Conservation (phyloP, 768 basidiomycete genomes). For the Albatrellus ellisii region DNA sequence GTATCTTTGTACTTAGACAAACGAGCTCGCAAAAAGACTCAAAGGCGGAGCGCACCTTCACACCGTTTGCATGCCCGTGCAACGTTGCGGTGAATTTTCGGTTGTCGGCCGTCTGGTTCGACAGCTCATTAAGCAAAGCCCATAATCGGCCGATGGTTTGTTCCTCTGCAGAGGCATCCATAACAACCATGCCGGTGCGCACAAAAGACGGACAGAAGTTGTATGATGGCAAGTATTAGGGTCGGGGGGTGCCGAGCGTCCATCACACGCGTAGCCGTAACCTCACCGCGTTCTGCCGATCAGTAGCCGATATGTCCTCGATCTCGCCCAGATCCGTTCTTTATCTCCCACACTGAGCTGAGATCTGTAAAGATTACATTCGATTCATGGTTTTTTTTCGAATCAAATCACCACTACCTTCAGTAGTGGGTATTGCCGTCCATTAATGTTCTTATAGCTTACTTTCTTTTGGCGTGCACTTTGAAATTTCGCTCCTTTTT, state of each 20-base stretch:
- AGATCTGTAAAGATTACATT: too few relatives aligned
- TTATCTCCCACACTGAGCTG: too few relatives aligned
- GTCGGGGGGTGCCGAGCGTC: background rate
- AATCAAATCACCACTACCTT: too few relatives aligned
- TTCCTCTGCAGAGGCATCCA: conserved; percentile 39
- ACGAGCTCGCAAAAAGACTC: background rate
- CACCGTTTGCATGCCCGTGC: conserved; percentile 56
- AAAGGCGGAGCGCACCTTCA: conserved; percentile 49
- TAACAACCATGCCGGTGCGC: conserved; percentile 32
- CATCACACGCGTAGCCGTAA: too few relatives aligned
- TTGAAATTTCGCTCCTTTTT: too few relatives aligned
- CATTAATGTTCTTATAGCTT: too few relatives aligned
- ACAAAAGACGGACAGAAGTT: background rate
- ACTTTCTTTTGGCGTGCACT: too few relatives aligned
- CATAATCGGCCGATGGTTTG: conserved; percentile 51
- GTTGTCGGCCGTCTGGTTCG: conserved; percentile 75
- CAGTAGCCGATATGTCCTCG: too few relatives aligned
- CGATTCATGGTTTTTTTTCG: too few relatives aligned
- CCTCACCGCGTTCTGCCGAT: too few relatives aligned
- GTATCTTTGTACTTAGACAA: background rate
- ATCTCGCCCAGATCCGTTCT: too few relatives aligned
- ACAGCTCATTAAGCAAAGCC: conserved; percentile 62
- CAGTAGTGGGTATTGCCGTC: too few relatives aligned
- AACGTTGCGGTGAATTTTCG: conserved; percentile 56
- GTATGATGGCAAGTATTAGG: background rate